phyloP scores from a whole-genome alignment of 2,329 filamentous ascomycete genomes.

The Stagonosporopsis rhizophila region DNA sequence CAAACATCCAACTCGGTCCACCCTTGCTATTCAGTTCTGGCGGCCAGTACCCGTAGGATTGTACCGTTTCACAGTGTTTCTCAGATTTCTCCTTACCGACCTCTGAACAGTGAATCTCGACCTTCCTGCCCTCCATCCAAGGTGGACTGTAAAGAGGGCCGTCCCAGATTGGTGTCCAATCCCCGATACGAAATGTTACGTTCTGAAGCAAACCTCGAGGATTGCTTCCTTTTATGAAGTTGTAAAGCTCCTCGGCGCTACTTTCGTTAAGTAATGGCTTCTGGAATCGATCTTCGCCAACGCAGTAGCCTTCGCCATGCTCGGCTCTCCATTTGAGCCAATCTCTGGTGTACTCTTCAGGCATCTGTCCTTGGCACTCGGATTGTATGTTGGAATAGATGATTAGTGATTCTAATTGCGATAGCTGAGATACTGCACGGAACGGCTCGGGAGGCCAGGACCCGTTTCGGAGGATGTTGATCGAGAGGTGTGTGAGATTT shows the following conservation, averaged over 20 bases:
- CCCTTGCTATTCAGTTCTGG: neutral
- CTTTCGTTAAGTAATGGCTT: neutral
- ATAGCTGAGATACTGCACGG: neutral
- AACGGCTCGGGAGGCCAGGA: neutral
- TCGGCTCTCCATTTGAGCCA: neutral
- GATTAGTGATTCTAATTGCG: neutral
- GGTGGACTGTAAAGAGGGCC: neutral
- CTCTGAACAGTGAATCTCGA: neutral
- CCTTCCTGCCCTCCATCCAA: neutral
- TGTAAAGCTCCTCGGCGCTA: neutral
- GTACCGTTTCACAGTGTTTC: neutral
- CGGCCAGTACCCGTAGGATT: neutral
- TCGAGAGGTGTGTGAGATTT: neutral
- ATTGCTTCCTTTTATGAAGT: neutral
- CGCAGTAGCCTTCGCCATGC: neutral
- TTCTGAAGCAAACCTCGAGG: neutral
- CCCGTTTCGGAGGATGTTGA: neutral
- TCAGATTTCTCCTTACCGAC: neutral
- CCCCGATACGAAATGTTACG: neutral
- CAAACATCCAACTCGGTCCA: neutral
- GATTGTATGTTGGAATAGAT: neutral
- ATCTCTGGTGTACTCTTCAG: neutral
- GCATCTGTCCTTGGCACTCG: neutral
- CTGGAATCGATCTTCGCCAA: neutral
- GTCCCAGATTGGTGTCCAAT: neutral